These are phyloP conservation scores for Rhizophagus clarus DNA, from an alignment of 192 early-diverging fungal species.

Conservation along the genomic window DNA sequence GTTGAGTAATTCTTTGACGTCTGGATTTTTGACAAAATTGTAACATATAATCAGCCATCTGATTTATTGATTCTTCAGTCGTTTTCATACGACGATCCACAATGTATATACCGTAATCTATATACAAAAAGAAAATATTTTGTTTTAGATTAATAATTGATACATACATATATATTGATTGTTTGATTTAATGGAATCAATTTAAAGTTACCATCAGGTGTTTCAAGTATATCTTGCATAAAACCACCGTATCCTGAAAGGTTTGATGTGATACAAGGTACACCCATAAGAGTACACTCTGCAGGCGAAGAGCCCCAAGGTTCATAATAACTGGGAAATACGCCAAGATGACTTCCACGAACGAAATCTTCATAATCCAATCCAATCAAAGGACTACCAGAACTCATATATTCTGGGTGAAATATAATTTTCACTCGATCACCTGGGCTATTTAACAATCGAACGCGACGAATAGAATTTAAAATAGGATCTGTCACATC, in stretches of 20 bases:
- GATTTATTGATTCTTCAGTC: slow-evolving; percentile 89
- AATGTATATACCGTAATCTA: slow-evolving; percentile 98
- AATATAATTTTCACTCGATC: slow-evolving; percentile 97
- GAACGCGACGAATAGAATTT: slow-evolving; percentile 73
- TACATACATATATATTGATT: too few relatives aligned
- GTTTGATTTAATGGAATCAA: too few relatives aligned
- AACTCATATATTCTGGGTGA: slow-evolving; percentile 97
- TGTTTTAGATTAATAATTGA: not conserved
- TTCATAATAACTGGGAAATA: slow-evolving; percentile 97
- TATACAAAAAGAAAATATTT: not conserved
- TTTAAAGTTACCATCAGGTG: slow-evolving; percentile 48
- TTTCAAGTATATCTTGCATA: slow-evolving; percentile 96
- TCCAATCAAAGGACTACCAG: slow-evolving; percentile 91
- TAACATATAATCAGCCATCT: slow-evolving; percentile 87
- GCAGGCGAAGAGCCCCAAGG: slow-evolving; percentile 99
- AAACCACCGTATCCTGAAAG: slow-evolving; percentile 97
- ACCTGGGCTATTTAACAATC: slow-evolving; percentile 84
- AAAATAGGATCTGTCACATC: slow-evolving; percentile 88
- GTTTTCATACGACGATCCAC: slow-evolving; percentile 91
- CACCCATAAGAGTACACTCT: slow-evolving; percentile 98
- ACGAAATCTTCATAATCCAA: slow-evolving; percentile 99
- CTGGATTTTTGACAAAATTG: slow-evolving; percentile 93
- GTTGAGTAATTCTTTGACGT: slow-evolving; percentile 97
- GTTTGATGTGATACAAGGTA: slow-evolving; percentile 95
- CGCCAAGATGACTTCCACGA: slow-evolving; percentile 94